Conservation (phyloP, 2,329 filamentous ascomycete species). For the Aquanectria penicillioides region DNA sequence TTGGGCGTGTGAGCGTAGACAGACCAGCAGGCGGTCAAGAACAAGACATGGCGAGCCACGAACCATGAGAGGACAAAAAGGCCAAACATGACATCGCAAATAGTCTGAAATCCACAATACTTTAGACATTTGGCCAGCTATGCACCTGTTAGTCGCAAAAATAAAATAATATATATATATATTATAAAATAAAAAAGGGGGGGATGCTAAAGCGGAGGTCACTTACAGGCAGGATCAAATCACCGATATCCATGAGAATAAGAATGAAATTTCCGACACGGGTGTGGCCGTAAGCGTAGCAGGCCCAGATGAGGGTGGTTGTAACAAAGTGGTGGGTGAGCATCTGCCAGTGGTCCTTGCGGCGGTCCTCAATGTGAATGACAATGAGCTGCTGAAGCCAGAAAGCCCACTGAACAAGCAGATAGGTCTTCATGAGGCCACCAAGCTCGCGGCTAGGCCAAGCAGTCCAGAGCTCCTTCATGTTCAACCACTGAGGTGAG, state of each 20-base stretch:
- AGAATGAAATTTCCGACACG: constrained; percentile 89
- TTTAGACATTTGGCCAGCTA: constrained; percentile 93
- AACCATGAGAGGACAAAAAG: constrained; percentile 90
- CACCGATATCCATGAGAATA: constrained; percentile 91
- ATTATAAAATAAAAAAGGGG: too few relatives aligned
- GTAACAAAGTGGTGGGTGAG: constrained; percentile 93
- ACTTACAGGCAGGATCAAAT: constrained; percentile 83
- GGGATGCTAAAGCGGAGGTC: too few relatives aligned
- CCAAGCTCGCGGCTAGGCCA: constrained; percentile 83
- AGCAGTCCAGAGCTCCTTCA: constrained; percentile 81
- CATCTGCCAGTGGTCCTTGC: constrained; percentile 97
- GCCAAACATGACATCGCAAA: constrained; percentile 86
- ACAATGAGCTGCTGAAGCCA: constrained; percentile 94
- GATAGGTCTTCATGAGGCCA: constrained; percentile 84
- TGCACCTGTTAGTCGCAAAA: constrained; percentile 70
- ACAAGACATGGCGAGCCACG: constrained; percentile 82
- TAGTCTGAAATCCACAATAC: constrained; percentile 79
- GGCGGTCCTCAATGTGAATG: constrained; percentile 90
- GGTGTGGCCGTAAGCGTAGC: constrained; percentile 87
- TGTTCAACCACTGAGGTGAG: constrained; percentile 80
- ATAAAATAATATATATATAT: too few relatives aligned
- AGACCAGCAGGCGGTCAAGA: constrained; percentile 83
- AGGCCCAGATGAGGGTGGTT: constrained; percentile 78
- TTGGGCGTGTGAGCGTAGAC: constrained; percentile 34
- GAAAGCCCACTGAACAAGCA: constrained; percentile 88